Percentiles rank a stretch among this genome's conserved stretches.
Evolutionary conservation across 352 stramenopile species (phyloP).

Genomic region (Phytopythium kandeliae): DNA sequence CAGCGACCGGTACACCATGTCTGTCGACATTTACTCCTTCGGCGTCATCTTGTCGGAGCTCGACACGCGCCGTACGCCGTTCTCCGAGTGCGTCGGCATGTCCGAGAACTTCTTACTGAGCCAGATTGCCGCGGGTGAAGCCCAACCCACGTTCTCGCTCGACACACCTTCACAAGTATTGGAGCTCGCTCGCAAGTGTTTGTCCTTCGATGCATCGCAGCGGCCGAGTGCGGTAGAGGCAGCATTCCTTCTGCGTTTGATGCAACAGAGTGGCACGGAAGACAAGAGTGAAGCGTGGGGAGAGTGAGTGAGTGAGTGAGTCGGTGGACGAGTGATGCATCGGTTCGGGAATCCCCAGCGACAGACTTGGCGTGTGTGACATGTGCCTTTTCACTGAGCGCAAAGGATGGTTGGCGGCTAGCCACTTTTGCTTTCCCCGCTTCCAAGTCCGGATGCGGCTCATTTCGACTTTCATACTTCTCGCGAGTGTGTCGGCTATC

Average conservation of each 20-base stretch:
- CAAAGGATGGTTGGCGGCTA: not conserved
- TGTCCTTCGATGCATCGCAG: conserved; percentile 15
- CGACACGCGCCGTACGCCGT: conserved; percentile 36
- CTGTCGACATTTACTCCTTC: conserved; percentile 41
- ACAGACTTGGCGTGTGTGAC: not conserved
- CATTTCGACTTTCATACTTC: not conserved
- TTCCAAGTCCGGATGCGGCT: not conserved
- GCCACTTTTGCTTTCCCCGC: not conserved
- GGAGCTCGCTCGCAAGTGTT: conserved; percentile 15
- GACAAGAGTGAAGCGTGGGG: not conserved
- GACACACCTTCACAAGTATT: conserved; percentile 12
- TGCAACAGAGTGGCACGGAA: not conserved
- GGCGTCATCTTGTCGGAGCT: conserved; percentile 44
- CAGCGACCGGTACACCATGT: conserved; percentile 27
- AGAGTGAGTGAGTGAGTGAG: not conserved
- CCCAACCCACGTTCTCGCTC: conserved; percentile 15
- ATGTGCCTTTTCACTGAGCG: no score
- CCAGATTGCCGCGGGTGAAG: conserved; percentile 16
- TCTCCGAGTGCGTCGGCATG: conserved; percentile 13
- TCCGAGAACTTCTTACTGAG: conserved; percentile 26
- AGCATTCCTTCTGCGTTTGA: conserved; percentile 18
- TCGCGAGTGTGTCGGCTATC: not conserved
- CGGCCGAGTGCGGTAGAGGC: conserved; percentile 24
- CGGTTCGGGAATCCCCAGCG: no score
- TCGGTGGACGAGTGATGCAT: not conserved